These are phyloP conservation scores for Calonectria leucothoes DNA, from an alignment of 2,329 filamentous ascomycete species.

Conservation along the genomic window DNA sequence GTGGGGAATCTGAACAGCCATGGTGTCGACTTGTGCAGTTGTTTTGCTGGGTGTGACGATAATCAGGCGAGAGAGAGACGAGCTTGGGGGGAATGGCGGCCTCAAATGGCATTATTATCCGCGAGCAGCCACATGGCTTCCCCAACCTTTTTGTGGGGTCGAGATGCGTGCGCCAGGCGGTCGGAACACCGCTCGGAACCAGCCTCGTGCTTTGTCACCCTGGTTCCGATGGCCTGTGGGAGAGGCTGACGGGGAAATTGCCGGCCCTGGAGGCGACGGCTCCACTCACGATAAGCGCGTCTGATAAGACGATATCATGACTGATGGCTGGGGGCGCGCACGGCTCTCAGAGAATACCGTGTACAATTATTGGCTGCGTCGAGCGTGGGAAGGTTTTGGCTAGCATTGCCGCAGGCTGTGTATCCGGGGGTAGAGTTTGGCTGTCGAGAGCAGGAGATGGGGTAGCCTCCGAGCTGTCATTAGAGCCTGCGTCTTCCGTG, in stretches of 20 bases:
- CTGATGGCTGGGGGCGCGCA: background rate
- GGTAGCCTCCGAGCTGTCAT: background rate
- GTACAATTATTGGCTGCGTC: background rate
- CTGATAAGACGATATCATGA: slow-evolving; percentile 6
- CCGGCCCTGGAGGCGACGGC: background rate
- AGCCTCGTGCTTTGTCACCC: background rate
- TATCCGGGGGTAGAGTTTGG: background rate
- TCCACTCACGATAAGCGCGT: background rate
- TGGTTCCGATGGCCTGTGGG: background rate
- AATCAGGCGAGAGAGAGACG: slow-evolving; percentile 1
- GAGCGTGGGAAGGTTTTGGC: background rate
- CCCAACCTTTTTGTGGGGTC: background rate
- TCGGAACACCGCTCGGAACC: slow-evolving; percentile 18
- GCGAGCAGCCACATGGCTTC: background rate
- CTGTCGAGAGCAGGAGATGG: background rate
- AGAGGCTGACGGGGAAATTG: background rate
- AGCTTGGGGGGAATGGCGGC: slow-evolving; percentile 1
- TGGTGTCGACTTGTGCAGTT: slow-evolving; percentile 11
- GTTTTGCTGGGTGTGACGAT: slow-evolving; percentile 6
- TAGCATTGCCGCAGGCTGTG: background rate
- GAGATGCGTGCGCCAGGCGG: background rate
- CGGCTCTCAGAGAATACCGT: background rate
- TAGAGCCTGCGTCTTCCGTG: background rate
- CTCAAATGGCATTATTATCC: slow-evolving; percentile 16
- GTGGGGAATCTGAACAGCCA: slow-evolving; percentile 39